These are phyloP conservation scores for Nakazawaea sp. DNA, from an alignment of 805 yeast species.

Conservation along the genomic window DNA sequence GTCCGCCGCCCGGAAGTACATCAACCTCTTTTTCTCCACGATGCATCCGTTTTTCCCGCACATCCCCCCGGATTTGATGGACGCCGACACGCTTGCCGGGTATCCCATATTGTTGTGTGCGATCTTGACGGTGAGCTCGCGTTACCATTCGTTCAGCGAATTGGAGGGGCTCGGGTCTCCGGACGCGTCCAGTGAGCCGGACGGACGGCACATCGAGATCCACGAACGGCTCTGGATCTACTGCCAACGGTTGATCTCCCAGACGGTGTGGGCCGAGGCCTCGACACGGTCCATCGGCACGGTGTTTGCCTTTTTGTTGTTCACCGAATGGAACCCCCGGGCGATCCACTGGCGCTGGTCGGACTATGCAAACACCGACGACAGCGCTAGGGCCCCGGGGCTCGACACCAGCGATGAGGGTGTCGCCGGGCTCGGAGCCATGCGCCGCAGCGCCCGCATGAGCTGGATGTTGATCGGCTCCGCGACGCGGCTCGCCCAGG, in stretches of 20 bases:
- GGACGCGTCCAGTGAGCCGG: slow-evolving; percentile 16
- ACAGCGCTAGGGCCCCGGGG: slow-evolving; percentile 13
- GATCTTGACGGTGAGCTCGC: slow-evolving; percentile 69
- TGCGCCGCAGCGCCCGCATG: slow-evolving; percentile 83
- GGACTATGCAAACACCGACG: slow-evolving; percentile 60
- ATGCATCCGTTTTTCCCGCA: slow-evolving; percentile 91
- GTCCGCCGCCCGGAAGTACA: slow-evolving; percentile 48
- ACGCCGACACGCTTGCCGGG: slow-evolving; percentile 58
- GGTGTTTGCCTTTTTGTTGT: slow-evolving; percentile 71
- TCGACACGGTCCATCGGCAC: slow-evolving; percentile 84
- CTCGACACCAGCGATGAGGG: slow-evolving; percentile 29
- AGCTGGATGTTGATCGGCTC: slow-evolving; percentile 92
- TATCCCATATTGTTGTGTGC: slow-evolving; percentile 81
- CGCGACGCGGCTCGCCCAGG: slow-evolving; percentile 81
- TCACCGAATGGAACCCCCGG: slow-evolving; percentile 94
- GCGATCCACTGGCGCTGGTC: slow-evolving; percentile 87
- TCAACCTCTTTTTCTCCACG: slow-evolving; percentile 59
- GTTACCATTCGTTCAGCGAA: slow-evolving; percentile 53
- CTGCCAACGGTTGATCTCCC: slow-evolving; percentile 74
- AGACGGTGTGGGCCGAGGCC: slow-evolving; percentile 92
- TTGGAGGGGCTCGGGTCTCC: slow-evolving; percentile 18
- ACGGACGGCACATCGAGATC: slow-evolving; percentile 47
- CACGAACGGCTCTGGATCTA: slow-evolving; percentile 82
- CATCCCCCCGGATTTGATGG: slow-evolving; percentile 67
- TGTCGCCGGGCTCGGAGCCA: slow-evolving; percentile 73